Evolutionary conservation across 306 rosid genomes (phyloP), one percentile per base, ranked within the genome.

Genomic region (Casuarina equisetifolia): DNA sequence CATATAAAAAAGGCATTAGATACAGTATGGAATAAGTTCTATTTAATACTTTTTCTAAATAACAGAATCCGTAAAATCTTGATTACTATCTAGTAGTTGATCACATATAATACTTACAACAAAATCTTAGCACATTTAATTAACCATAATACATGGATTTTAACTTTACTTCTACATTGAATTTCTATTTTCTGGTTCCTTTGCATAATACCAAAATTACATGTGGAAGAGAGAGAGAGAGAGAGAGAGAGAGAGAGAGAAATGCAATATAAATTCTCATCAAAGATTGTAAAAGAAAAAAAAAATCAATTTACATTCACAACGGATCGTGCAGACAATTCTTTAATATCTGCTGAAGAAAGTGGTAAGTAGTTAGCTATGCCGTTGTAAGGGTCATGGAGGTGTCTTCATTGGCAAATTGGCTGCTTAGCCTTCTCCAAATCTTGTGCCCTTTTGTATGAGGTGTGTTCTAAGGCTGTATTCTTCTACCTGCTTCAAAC

Each of bases 401-500:
- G 52, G 42, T 66, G 61, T 76, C 84, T 84, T 57, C 76, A 82
- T 71, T 79, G 88, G 82, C 81, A 73, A 75, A 44, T 74, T 82
- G 84, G 86, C 79, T 69, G 78, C 78, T 84, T 72, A 51, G 76
- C 70, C 61, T 76, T 79, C 84, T 48, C 89, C 84, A 84, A 74
- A 39, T 82, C 85, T 88, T 89, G 91, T 86, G 89, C 89, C 78
- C 78, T 72, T 74, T 79, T 93, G 99, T 85, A 93, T 75, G 67
- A 84, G 79, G 82, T 96, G 97, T 3, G 99, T 89, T 76, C 84
- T 85, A 75, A 96, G 90, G 83, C 99, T 96, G 86, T 80, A 85
- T 86, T 93, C 96, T 85, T 93, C 93, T 17, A 74, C 97, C 99
- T 96, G 90, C 68, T 79, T 81, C 63, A 32, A 78, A 36, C 77